These are phyloP conservation scores for Ceratocystiopsis sp. DNA, from an alignment of 2,329 filamentous ascomycete species.

Conservation along the genomic window DNA sequence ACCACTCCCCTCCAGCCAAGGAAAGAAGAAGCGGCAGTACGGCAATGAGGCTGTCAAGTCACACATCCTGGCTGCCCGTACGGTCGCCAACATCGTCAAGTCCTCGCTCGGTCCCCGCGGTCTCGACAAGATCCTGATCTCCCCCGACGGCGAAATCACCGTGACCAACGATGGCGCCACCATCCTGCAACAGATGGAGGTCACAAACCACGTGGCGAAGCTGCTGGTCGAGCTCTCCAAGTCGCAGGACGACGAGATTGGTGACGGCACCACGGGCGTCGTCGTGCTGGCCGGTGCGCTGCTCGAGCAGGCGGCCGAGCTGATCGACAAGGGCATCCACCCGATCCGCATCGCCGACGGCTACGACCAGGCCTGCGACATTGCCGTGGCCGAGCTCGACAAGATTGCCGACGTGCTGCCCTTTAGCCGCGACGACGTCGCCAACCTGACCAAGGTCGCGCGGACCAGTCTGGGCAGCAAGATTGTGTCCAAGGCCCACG, in stretches of 20 bases:
- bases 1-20: slow-evolving; percentile 44
- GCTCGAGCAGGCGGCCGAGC: slow-evolving; percentile 86
- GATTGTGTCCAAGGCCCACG: slow-evolving; percentile 97
- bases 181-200: slow-evolving; percentile 96
- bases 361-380: slow-evolving; percentile 94
- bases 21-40: slow-evolving; percentile 92
- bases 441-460: slow-evolving; percentile 84
- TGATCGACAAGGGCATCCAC: slow-evolving; percentile 99
- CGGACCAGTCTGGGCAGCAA: slow-evolving; percentile 95
- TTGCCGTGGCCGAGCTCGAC: slow-evolving; percentile 84
- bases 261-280: slow-evolving; percentile 93
- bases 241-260: slow-evolving; percentile 97
- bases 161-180: slow-evolving; percentile 98
- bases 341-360: slow-evolving; percentile 97
- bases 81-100: slow-evolving; percentile 93
- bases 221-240: slow-evolving; percentile 92
- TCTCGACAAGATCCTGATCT: slow-evolving; percentile 98
- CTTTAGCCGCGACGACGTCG: slow-evolving; percentile 63
- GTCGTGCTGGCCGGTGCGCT: slow-evolving; percentile 90
- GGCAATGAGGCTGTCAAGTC: slow-evolving; percentile 96
- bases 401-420: slow-evolving; percentile 81
- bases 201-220: slow-evolving; percentile 96
- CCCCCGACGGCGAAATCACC: slow-evolving; percentile 95
- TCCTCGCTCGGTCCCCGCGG: slow-evolving; percentile 89
- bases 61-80: slow-evolving; percentile 91